Base-by-base conservation (phyloP, 768 basidiomycete genomes). In the Mycena floridula region DNA sequence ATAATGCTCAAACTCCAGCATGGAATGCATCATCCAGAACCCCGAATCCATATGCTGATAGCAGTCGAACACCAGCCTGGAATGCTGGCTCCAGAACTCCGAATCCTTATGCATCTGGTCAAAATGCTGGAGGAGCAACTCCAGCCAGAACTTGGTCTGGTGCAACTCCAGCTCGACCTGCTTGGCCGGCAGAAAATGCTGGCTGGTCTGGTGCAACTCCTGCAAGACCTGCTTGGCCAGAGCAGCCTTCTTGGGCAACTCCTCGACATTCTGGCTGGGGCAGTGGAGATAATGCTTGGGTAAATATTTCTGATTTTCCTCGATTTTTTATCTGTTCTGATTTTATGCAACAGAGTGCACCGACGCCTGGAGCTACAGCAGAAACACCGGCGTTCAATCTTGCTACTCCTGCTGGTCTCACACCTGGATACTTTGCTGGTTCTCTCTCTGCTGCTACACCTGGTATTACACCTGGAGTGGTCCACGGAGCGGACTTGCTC, bases 41-140 rank as follows among this genome's bases (percentile, higher is more conserved):
- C 9, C 85, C 86, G 2, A 89, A 88, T 55, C 81, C 85, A 6
- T 78, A 77, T 46, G 76, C 67, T 8, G 54, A 25, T 36, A 73
- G 82, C 15, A 72, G 81, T 25, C 70, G 73, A 45, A 89, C 87
- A 6, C 86, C 87, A 0, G 83, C 82, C 13, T 84, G 82, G 74
- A 75, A 69, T 48, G 73, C 73, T 7, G 66, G 68, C 32, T 76
- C 79, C 23, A 66, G 77, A 44, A 88, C 87, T 2, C 85, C 87
- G 7, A 80, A 81, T 50, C 77, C 79, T 1, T 72, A 76, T 46
- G n/a, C n/a, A n/a, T n/a, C n/a, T n/a, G n/a, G n/a, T 62, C 37
- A 20, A 21, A 23, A 48, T 37, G 35, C 43, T 44, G 69, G 74
- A 48, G 55, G 58, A 28, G 58, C 52, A 15, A 65, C 61, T 37